Evolutionary conservation across 108 stramenopile genomes (phyloP), one percentile per base, ranked within the genome.

Genomic region (Skeletonema marinoi): DNA sequence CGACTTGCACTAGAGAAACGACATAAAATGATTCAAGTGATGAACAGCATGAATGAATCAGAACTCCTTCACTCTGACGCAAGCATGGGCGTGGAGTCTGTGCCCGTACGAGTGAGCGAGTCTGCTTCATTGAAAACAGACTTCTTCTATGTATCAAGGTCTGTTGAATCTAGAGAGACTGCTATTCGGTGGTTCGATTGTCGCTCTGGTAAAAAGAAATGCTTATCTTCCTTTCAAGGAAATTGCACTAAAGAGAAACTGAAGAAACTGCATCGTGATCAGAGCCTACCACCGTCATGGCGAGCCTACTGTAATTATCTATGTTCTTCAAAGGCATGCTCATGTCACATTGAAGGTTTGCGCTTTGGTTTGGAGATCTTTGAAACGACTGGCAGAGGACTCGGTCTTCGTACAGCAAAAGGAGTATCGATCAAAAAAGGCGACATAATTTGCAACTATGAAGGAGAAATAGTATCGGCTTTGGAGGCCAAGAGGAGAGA

Each of bases 401-500:
- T 56, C 25, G 54, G 54, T 25, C 54, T 56, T 25, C 54, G 54
- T 5, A 56, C 54, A 25, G 54, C 54, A 29, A 56, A 25, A 56
- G 54, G 54, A 25, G 21, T 25, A 29, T 25, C 21, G 9, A 56
- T 56, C 25, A 56, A 56, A 6, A 56, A 56, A 56, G 54, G 25
- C 10, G 54, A 56, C 2, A 25, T 29, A 21, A 56, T 56, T 56
- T 56, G 54, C 54, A 29, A 56, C 25, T 56, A 60, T 48, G 50
- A 29, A 31, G 66, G 46, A 46, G 32, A 46, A 46, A 67, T 48
- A 6, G 66, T 31, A 16, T 12, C 46, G 32, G 50, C 66, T 4
- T 33, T 9, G 25, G 66, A 48, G 50, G 66, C 66, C 8, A 48
- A 25, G 7, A 56, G 21, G 46, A 67, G 50, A 38, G 66, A 67